Evolutionary conservation across 1,139 yeast genomes (phyloP), one percentile per base, ranked within the genome.

Genomic region (Suhomyces ambrosiae): DNA sequence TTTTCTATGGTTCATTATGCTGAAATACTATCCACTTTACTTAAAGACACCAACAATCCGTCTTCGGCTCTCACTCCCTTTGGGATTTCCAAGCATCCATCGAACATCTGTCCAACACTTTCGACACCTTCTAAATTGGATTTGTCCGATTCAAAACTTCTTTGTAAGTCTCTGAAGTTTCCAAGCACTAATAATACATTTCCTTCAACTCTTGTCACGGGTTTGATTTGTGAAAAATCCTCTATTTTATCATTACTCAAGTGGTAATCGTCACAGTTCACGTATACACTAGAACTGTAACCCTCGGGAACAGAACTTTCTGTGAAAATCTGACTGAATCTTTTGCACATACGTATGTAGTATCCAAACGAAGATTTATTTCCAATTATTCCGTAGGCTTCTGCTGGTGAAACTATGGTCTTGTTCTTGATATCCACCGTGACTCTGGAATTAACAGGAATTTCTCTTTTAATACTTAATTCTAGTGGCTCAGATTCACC

Each of bases 361-460:
- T 85, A 89, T 0, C 95, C 96, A 59, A 81, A 86, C 5, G 83
- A 68, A 6, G 79, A 68, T 44, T 73, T 74, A 25, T 76, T 74
- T 0, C 89, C 89, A 4, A 68, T 62, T 3, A 61, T 52, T 1
- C 86, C 86, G 54, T 86, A 87, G 0, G 95, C 95, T 34, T 76
- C 79, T 12, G 65, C 49, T 3, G 95, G 89, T 1, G 90, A 77
- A 0, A 86, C 94, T 6, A 87, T 77, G 39, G 74, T 75, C 40
- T 72, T 74, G 21, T 75, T 75, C 37, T 76, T 68, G 21, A 79
- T 53, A 53, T 89, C 89, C 1, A 89, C 88, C 0, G 95, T 86
- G 5, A 89, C 96, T 47, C 96, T 65, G 5, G 85, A 86, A 50
- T 85, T 81, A 1, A 79, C 76, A 1, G 96, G 96, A 2, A 87